Conservation (phyloP, 129 eudicot genomes). For the Escallonia rubra region DNA sequence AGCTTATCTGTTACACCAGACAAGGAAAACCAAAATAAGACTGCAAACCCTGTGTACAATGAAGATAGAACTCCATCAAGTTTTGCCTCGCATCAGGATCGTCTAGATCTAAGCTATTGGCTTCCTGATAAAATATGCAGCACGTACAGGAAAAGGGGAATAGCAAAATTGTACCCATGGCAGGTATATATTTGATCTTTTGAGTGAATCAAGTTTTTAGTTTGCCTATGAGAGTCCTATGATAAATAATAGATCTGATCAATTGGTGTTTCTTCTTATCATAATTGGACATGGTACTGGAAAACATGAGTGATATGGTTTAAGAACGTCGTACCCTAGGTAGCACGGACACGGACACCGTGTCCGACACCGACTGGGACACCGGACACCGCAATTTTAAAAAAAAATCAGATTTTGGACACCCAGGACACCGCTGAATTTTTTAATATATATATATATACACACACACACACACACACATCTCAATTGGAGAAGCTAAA, state of each 20-base stretch:
- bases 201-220: not conserved
- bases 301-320: not conserved
- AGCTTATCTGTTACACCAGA: constrained; percentile 32
- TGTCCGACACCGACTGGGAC: too few relatives aligned
- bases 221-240: not conserved
- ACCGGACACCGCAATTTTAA: too few relatives aligned
- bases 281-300: not conserved
- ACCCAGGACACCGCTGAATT: too few relatives aligned
- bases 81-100: constrained; percentile 34
- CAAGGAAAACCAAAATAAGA: constrained; percentile 10
- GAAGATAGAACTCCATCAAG: constrained; percentile 77
- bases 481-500: too few relatives aligned
- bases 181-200: constrained; percentile 49
- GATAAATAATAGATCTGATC: not conserved
- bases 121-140: constrained; percentile 79
- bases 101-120: constrained; percentile 73
- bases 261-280: not conserved
- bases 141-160: constrained; percentile 64
- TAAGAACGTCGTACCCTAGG: too few relatives aligned
- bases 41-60: constrained; percentile 17
- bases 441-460: too few relatives aligned
- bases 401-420: too few relatives aligned
- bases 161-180: constrained; percentile 87
- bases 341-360: too few relatives aligned
- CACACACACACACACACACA: too few relatives aligned